phyloP scores from a whole-genome alignment of 306 rosid species.

The Acmispon strigosus region DNA sequence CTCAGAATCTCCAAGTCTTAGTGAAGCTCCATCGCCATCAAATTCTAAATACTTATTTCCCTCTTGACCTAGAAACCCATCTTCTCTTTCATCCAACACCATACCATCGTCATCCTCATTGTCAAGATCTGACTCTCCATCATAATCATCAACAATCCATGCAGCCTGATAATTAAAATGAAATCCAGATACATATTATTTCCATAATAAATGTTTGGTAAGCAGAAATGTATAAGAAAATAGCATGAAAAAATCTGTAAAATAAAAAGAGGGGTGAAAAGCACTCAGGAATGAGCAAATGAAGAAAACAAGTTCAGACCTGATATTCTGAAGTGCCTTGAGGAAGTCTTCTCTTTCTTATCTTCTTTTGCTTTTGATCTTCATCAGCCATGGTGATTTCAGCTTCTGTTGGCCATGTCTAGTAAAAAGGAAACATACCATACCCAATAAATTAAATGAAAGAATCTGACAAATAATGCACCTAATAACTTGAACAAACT shows the following conservation, averaged over 20 bases:
- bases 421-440: conserved; percentile 10
- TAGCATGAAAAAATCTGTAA: not conserved
- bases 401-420: conserved; percentile 98
- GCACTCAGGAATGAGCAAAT: not conserved
- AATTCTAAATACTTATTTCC: conserved; percentile 33
- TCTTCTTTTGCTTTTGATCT: conserved; percentile 48
- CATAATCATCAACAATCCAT: conserved; percentile 69
- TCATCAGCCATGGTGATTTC: conserved; percentile 65
- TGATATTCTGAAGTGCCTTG: conserved; percentile 93
- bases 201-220: not conserved
- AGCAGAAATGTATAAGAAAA: not conserved
- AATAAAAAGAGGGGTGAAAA: not conserved
- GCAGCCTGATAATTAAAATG: conserved; percentile 61
- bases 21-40: conserved; percentile 62
- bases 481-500: not conserved
- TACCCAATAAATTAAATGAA: not conserved
- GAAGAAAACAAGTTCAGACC: conserved; percentile 33
- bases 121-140: conserved; percentile 47
- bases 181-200: not conserved
- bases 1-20: conserved; percentile 59
- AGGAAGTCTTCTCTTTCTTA: conserved; percentile 56
- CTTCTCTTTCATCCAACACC: conserved; percentile 52
- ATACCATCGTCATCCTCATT: conserved; percentile 58
- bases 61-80: conserved; percentile 40
- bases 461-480: not conserved